Evolutionary conservation across 1,139 yeast species (phyloP).

Genomic region (Barnettozyma hawaiiensis): DNA sequence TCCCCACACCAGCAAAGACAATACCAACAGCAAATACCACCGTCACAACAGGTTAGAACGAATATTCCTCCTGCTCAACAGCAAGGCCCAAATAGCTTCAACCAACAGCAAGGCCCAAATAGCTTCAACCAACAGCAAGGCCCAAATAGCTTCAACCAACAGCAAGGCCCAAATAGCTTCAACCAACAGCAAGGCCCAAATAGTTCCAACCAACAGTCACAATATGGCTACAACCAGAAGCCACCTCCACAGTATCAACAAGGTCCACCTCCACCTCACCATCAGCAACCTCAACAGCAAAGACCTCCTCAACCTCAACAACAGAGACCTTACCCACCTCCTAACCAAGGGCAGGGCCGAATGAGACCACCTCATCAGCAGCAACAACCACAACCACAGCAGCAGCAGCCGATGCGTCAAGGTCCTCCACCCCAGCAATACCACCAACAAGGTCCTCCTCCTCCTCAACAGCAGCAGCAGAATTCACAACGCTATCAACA

Average conservation of each 20-base stretch:
- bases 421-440: conserved; percentile 7
- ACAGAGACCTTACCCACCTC: conserved; percentile 6
- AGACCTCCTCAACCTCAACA: conserved; percentile 6
- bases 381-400: neutral
- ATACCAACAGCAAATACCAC: conserved; percentile 6
- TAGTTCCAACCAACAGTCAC: conserved; percentile 1
- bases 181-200: conserved; percentile 2
- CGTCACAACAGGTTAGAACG: conserved; percentile 2
- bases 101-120: neutral
- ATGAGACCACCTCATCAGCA: conserved; percentile 6
- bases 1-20: conserved; percentile 10
- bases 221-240: conserved; percentile 6
- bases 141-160: conserved; percentile 5
- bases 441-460: conserved; percentile 7
- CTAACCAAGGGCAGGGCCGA: conserved; percentile 3
- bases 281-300: conserved; percentile 7
- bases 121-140: neutral
- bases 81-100: conserved; percentile 5
- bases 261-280: conserved; percentile 7
- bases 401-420: neutral
- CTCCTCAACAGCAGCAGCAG: conserved; percentile 4
- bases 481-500: conserved; percentile 1
- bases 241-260: conserved; percentile 10
- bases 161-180: conserved; percentile 5
- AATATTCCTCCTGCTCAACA: neutral